phyloP scores from a whole-genome alignment of 2,329 filamentous ascomycete genomes.

The Fusarium irregulare region DNA sequence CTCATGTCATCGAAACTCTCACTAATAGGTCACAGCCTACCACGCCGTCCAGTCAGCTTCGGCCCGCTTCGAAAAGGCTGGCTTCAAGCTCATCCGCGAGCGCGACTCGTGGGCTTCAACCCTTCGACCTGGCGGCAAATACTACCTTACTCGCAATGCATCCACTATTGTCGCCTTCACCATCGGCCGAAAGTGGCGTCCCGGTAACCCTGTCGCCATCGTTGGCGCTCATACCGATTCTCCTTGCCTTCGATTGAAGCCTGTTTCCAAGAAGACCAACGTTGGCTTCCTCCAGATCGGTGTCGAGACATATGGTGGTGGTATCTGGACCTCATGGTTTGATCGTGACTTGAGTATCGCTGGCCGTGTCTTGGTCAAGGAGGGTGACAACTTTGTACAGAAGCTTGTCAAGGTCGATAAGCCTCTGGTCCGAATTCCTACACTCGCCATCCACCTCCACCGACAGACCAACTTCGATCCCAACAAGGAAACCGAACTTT shows the following conservation, averaged over 20 bases:
- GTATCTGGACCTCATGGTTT: slow-evolving; percentile 98
- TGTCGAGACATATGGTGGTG: slow-evolving; percentile 96
- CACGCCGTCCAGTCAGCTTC: slow-evolving; percentile 88
- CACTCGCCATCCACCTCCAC: slow-evolving; percentile 92
- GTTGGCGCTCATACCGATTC: slow-evolving; percentile 97
- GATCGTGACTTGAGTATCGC: slow-evolving; percentile 93
- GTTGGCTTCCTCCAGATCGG: slow-evolving; percentile 94
- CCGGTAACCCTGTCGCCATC: slow-evolving; percentile 91
- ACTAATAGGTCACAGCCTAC: slow-evolving; percentile 72
- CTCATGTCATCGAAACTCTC: neutral
- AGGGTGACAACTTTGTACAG: slow-evolving; percentile 77
- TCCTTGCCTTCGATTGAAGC: slow-evolving; percentile 90
- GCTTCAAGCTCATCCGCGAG: slow-evolving; percentile 90
- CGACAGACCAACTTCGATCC: slow-evolving; percentile 87
- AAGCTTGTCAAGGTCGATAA: slow-evolving; percentile 91
- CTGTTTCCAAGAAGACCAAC: slow-evolving; percentile 87
- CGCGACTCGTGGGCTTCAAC: slow-evolving; percentile 87
- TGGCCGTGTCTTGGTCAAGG: slow-evolving; percentile 84
- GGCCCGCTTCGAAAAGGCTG: slow-evolving; percentile 80
- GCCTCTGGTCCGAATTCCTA: slow-evolving; percentile 91
- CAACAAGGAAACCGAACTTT: slow-evolving; percentile 97
- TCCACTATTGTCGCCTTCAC: slow-evolving; percentile 94
- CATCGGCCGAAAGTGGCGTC: slow-evolving; percentile 89
- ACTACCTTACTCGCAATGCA: slow-evolving; percentile 93
- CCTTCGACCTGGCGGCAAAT: slow-evolving; percentile 88